Conservation (phyloP, 129 eudicot species). For the Logfia minima region DNA sequence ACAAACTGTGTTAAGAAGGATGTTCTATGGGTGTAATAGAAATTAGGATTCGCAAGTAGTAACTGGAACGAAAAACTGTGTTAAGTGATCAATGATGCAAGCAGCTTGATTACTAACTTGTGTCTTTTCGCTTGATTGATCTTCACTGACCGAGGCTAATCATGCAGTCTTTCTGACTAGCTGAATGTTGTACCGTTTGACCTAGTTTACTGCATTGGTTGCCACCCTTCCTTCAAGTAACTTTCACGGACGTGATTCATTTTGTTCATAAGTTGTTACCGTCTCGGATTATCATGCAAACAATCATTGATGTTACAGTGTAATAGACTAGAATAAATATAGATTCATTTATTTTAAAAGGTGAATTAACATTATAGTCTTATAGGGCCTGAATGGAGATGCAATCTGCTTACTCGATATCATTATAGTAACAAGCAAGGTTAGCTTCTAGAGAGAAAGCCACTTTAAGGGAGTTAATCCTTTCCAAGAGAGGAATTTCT, state of each 20-base stretch:
- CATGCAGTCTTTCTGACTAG: not conserved
- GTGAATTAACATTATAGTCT: not conserved
- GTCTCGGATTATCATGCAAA: not conserved
- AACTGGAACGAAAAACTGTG: not conserved
- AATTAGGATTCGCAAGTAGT: not conserved
- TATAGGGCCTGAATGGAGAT: not conserved
- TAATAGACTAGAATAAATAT: not conserved
- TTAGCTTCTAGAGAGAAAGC: not conserved
- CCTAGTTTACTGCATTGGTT: not conserved
- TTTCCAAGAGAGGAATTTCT: not conserved
- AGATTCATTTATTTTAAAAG: not conserved
- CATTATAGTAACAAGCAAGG: not conserved
- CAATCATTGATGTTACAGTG: not conserved
- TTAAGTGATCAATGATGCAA: not conserved
- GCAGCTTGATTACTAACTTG: not conserved
- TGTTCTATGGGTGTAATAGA: not conserved
- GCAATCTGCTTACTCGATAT: not conserved
- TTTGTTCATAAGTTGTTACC: not conserved
- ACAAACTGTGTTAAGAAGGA: too few species aligned
- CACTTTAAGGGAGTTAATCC: not conserved
- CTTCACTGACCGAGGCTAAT: not conserved
- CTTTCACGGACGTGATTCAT: not conserved
- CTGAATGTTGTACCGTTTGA: not conserved
- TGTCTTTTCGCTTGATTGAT: not conserved
- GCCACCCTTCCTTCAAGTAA: not conserved